Evolutionary conservation across 495 filamentous ascomycete species (phyloP).

Genomic region (Penicillium ochrochloron): DNA sequence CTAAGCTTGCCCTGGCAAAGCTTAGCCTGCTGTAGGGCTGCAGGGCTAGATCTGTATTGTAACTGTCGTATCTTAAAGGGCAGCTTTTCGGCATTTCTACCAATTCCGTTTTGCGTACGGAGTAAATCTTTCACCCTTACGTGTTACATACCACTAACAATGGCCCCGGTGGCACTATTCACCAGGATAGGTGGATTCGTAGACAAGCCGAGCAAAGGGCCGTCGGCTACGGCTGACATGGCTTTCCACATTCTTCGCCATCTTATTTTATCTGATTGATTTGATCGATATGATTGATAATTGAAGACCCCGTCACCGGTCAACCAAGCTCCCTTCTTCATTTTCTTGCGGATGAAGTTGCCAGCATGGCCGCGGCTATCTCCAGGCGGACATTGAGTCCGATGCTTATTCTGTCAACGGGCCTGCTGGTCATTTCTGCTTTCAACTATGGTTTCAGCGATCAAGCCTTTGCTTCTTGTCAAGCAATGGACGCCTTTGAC

Average conservation of each 20-base stretch:
- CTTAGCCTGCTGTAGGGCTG: too few relatives aligned
- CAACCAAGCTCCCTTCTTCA: background rate
- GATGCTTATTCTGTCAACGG: background rate
- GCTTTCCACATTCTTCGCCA: background rate
- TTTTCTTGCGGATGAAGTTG: background rate
- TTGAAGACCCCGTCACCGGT: background rate
- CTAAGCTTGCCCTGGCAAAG: too few relatives aligned
- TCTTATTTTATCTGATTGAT: background rate
- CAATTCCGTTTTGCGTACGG: background rate
- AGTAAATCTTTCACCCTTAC: too few relatives aligned
- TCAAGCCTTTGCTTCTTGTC: conserved; percentile 37
- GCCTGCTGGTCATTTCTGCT: background rate
- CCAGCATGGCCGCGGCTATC: background rate
- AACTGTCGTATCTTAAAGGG: too few relatives aligned
- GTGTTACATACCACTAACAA: too few relatives aligned
- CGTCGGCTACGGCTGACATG: background rate
- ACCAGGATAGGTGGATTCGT: background rate
- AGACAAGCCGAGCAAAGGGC: background rate
- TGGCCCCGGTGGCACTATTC: too few relatives aligned
- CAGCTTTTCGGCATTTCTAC: too few relatives aligned
- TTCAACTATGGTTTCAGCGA: conserved; percentile 43
- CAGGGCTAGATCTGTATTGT: too few relatives aligned
- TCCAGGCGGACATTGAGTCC: background rate
- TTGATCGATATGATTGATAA: background rate
- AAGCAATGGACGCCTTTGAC: conserved; percentile 38